Base-by-base conservation (phyloP, 2,329 filamentous ascomycete species). In the Botryotinia globosa region DNA sequence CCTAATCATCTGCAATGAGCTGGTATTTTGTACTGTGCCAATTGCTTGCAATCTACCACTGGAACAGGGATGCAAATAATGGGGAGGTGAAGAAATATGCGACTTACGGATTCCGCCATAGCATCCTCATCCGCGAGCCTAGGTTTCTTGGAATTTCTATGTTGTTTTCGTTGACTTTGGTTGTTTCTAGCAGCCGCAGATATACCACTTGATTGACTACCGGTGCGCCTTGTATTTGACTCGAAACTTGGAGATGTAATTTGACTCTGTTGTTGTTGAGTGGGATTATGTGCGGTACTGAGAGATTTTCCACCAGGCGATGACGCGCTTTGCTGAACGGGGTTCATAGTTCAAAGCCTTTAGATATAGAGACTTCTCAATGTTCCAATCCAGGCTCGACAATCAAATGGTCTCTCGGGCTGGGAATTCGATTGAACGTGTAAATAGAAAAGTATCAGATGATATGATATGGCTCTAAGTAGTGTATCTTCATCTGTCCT, bases 91-190 rank as follows among this genome's bases (percentile, higher is more conserved):
- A 20, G 20, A 59, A 34, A 34, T 59, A 16, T 34, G 39, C 34
- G 42, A 65, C 88, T 82, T 84, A 94, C 88, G 77, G 87, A 86
- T 85, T 98, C 94, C 76, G 90, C 94, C 88, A 97, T 91, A 78
- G 89, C 89, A 88, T 97, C 94, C 84, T 97, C 94, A 84, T 94
- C 90, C 81, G 91, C 87, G 77, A 91, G 85, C 72, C 87, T 86
- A 65, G 94, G 92, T 80, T 91, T 90, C 79, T 91, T 91, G 80
- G 94, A 92, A 76, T 89, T 89, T 81, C 93, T 94, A 84, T 98
- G 94, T 82, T 96, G 94, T 81, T 91, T 94, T 82, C 91, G 92
- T 70, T 87, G 85, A 62, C 85, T 85, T 83, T 98, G 95, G 70
- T 87, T 89, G 82, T 93, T 97, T 78, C 94, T 88, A 69, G 92